Base-by-base conservation (phyloP, 805 yeast species). In the Cyberlindnera misumaiensis region DNA sequence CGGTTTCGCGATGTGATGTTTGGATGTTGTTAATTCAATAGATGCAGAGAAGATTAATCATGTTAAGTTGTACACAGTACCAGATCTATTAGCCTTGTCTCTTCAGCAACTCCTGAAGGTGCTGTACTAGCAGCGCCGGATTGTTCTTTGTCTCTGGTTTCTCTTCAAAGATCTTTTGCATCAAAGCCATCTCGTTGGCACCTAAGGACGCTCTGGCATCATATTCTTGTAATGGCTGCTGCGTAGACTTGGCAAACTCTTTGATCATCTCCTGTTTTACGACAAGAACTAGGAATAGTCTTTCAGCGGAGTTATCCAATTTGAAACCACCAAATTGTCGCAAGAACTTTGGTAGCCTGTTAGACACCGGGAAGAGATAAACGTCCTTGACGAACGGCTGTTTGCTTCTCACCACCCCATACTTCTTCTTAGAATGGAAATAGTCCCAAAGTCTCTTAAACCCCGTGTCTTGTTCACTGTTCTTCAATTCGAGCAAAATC, bases 331-430 rank as follows among this genome's bases (percentile, higher is more conserved):
- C 35, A 26, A 51, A 43, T 4, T 15, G 22, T 8, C 30, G n/a
- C 12, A 52, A 30, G 34, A 48, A 51, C n/a, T 25, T 39, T n/a
- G 57, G 57, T n/a, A 39, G n/a, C 17, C 33, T 41, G 4, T 39
- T 16, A 3, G 38, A 34, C 5, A 62, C 42, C 2, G 72, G 63
- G 36, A 70, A 49, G 30, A 72, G 37, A 44, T 72, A 72, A 4
- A 68, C 53, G 50, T 72, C 77, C 43, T 72, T 72, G 11, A 69
- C 71, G 48, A 67, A 66, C 14, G 48, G 31, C 32, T 38, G 69
- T 35, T 56, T 57, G 6, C 57, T 64, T 18, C 67, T 58, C 12
- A 72, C 52, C n/a, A 72, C 77, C 1, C 77, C 77, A 26, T 62
- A 72, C 43, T 67, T 69, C 13, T 52, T 42, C 32, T 59, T 59